Evolutionary conservation across 495 filamentous ascomycete genomes (phyloP).

Genomic region (Trichocladium antarcticum): DNA sequence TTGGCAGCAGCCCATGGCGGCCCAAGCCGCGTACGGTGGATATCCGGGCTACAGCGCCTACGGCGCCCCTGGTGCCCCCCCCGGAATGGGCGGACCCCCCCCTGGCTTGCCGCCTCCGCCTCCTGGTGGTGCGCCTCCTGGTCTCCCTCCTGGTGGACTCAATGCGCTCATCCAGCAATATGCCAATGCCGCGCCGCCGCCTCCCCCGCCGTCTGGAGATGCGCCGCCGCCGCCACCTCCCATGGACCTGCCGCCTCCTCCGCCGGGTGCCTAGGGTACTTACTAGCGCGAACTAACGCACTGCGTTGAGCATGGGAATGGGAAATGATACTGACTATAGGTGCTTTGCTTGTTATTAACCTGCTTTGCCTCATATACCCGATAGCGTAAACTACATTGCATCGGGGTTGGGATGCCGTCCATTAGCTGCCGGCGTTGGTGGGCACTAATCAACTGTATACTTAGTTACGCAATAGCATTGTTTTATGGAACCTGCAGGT

Average conservation of each 20-base stretch:
- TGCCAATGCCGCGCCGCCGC: conserved; percentile 47
- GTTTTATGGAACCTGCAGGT: too few species aligned
- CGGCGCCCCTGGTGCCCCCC: conserved; percentile 51
- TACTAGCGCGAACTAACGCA: not conserved
- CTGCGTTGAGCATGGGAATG: not conserved
- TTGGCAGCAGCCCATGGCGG: conserved; percentile 54
- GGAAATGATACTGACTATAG: conserved; percentile 21
- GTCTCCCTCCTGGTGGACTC: conserved; percentile 36
- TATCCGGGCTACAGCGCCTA: conserved; percentile 50
- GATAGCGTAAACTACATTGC: not conserved
- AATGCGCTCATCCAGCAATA: conserved; percentile 60
- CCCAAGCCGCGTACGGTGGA: conserved; percentile 42
- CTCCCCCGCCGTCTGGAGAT: conserved; percentile 44
- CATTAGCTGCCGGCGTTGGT: not conserved
- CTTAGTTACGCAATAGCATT: too few species aligned
- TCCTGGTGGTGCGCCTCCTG: conserved; percentile 36
- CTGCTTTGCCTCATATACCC: conserved; percentile 6
- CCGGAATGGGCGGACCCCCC: conserved; percentile 41
- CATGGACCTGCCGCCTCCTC: conserved; percentile 64
- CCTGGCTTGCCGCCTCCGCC: conserved; percentile 53
- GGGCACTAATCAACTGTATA: conserved; percentile 20
- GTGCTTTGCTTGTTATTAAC: conserved; percentile 4
- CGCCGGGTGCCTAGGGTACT: conserved; percentile 43
- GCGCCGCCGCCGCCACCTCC: conserved; percentile 60
- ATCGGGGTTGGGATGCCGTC: not conserved